Percentiles rank a stretch among this genome's conserved stretches.
These are phyloP conservation scores for Heterobasidion annosum DNA, from an alignment of 1,284 basidiomycete species.

Conservation along the genomic window DNA sequence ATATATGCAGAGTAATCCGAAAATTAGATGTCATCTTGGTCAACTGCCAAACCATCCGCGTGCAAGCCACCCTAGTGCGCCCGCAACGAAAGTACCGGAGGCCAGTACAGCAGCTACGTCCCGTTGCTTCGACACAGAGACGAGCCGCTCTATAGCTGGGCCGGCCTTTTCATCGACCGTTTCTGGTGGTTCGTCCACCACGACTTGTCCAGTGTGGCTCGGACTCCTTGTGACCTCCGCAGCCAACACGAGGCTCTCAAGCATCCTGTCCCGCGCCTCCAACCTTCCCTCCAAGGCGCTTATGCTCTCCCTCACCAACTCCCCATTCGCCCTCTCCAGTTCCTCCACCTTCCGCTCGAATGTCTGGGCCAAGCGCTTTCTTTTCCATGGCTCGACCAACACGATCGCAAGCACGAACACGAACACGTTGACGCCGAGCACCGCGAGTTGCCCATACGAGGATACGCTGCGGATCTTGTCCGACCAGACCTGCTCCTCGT, in stretches of 20 bases:
- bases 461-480: slow-evolving; percentile 93
- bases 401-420: slow-evolving; percentile 85
- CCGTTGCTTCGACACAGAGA: neutral
- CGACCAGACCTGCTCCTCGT: slow-evolving; percentile 96
- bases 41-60: slow-evolving; percentile 5
- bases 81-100: neutral
- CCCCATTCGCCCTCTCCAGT: slow-evolving; percentile 35
- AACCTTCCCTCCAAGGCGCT: slow-evolving; percentile 39
- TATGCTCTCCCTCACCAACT: slow-evolving; percentile 37
- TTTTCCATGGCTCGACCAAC: slow-evolving; percentile 92
- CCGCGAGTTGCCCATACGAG: slow-evolving; percentile 82
- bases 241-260: slow-evolving; percentile 21
- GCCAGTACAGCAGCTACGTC: neutral
- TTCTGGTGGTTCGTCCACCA: neutral
- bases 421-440: slow-evolving; percentile 76
- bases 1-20: neutral
- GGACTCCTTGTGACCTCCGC: neutral
- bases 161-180: neutral
- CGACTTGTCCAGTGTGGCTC: no score
- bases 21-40: slow-evolving; percentile 8
- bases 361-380: slow-evolving; percentile 72
- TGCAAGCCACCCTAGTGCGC: neutral
- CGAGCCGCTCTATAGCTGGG: neutral
- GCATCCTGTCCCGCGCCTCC: slow-evolving; percentile 36
- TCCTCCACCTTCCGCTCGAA: slow-evolving; percentile 81